These are phyloP conservation scores for Murraya paniculata DNA, from an alignment of 345 rosid species.

Conservation along the genomic window DNA sequence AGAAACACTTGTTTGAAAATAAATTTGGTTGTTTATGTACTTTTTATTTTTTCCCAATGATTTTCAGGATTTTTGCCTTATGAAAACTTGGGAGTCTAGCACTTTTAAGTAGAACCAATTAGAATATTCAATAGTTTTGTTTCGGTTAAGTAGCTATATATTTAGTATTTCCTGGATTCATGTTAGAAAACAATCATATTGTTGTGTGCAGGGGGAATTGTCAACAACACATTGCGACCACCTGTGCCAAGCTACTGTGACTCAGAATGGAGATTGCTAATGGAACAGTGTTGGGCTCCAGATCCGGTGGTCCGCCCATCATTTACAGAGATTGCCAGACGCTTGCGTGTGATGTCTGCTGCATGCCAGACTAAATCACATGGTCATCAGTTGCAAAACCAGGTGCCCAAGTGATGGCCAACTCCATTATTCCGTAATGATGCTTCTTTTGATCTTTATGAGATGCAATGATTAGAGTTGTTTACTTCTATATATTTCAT, in stretches of 20 bases:
- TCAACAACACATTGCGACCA: slow-evolving; percentile 78
- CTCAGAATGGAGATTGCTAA: slow-evolving; percentile 70
- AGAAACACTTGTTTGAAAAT: background rate
- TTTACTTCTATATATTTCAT: background rate
- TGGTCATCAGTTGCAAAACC: slow-evolving; percentile 27
- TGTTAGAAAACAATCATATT: background rate
- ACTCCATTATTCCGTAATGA: background rate
- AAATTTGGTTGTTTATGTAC: background rate
- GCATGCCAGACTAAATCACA: slow-evolving; percentile 44
- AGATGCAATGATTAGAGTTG: background rate
- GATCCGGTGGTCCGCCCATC: slow-evolving; percentile 72
- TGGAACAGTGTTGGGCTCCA: slow-evolving; percentile 95
- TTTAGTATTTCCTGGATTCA: background rate
- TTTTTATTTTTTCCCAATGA: background rate
- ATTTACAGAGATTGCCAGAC: slow-evolving; percentile 73
- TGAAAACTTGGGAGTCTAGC: background rate
- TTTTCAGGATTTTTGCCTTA: background rate
- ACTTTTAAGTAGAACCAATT: background rate
- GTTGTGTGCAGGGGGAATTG: slow-evolving; percentile 62
- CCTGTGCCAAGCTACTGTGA: slow-evolving; percentile 66
- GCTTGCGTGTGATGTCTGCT: slow-evolving; percentile 66
- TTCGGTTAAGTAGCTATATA: background rate
- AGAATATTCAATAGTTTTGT: background rate
- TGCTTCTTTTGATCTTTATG: background rate
- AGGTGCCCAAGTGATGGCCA: slow-evolving; percentile 19